Evolutionary conservation across 2,329 filamentous ascomycete species (phyloP).

Genomic region (Pseudocercospora eumusae): DNA sequence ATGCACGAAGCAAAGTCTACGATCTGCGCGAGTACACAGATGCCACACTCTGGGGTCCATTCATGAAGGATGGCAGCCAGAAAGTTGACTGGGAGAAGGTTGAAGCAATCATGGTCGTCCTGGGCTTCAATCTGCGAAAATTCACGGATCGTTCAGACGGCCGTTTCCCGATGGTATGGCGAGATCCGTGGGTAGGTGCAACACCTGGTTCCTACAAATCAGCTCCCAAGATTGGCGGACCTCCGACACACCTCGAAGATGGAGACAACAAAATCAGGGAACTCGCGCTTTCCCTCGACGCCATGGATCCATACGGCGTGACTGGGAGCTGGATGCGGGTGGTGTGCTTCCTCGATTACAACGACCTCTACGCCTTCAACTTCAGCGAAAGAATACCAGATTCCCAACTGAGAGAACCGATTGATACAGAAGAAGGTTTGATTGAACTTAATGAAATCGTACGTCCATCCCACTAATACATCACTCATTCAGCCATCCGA

Average conservation of each 20-base stretch:
- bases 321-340: slow-evolving; percentile 72
- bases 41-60: slow-evolving; percentile 69
- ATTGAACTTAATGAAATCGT: slow-evolving; percentile 37
- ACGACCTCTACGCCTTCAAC: slow-evolving; percentile 72
- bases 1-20: slow-evolving; percentile 70
- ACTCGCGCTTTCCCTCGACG: slow-evolving; percentile 51
- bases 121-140: slow-evolving; percentile 62
- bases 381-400: slow-evolving; percentile 52
- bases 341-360: slow-evolving; percentile 59
- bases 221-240: slow-evolving; percentile 11
- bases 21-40: slow-evolving; percentile 69
- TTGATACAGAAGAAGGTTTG: slow-evolving; percentile 60
- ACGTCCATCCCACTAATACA: slow-evolving; percentile 29
- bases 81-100: slow-evolving; percentile 78
- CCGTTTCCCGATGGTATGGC: slow-evolving; percentile 57
- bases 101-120: slow-evolving; percentile 70
- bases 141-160: slow-evolving; percentile 48
- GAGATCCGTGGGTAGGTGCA: slow-evolving; percentile 57
- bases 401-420: slow-evolving; percentile 49
- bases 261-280: slow-evolving; percentile 32
- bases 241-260: slow-evolving; percentile 25
- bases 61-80: slow-evolving; percentile 62
- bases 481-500: slow-evolving; percentile 55
- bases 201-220: slow-evolving; percentile 41
- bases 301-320: slow-evolving; percentile 69